These are phyloP conservation scores for Fusarium tjaetaba DNA, from an alignment of 2,329 filamentous ascomycete genomes.

Conservation along the genomic window DNA sequence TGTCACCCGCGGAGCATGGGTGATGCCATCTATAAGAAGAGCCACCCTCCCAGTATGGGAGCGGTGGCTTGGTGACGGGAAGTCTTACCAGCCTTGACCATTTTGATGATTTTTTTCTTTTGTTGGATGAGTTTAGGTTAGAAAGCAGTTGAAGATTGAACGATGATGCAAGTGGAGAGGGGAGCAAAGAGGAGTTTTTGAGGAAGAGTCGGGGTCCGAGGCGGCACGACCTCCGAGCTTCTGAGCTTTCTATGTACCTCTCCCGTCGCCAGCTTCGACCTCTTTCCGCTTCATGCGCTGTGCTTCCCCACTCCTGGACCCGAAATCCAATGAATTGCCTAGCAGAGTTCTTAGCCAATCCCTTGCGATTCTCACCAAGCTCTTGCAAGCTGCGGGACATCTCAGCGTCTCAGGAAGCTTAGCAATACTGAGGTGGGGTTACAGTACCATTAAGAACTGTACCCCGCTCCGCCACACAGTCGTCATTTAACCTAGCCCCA, in stretches of 20 bases:
- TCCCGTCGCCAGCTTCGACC: constrained; percentile 8
- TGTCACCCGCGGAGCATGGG: constrained; percentile 21
- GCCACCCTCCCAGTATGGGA: constrained; percentile 26
- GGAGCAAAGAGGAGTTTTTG: constrained; percentile 41
- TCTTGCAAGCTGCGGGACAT: constrained; percentile 30
- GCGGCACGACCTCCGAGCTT: constrained; percentile 24
- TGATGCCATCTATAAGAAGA: constrained; percentile 40
- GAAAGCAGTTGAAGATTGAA: constrained; percentile 32
- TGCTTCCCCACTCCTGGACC: background rate
- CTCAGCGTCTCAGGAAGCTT: constrained; percentile 19
- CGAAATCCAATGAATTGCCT: background rate
- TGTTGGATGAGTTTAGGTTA: constrained; percentile 16
- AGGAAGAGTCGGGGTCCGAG: constrained; percentile 40
- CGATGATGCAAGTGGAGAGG: constrained; percentile 40
- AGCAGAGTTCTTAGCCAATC: constrained; percentile 24
- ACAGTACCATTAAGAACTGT: background rate
- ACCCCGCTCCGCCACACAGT: constrained; percentile 38
- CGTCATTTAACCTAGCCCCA: constrained; percentile 36
- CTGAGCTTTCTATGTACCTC: constrained; percentile 10
- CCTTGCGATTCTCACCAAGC: constrained; percentile 1
- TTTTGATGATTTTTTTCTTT: constrained; percentile 68
- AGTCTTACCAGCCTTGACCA: constrained; percentile 94
- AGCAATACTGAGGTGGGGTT: constrained; percentile 31
- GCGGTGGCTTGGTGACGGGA: background rate
- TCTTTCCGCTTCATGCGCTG: background rate